Evolutionary conservation across 441 rosid genomes (phyloP).

Genomic region (Populus hybrid): DNA sequence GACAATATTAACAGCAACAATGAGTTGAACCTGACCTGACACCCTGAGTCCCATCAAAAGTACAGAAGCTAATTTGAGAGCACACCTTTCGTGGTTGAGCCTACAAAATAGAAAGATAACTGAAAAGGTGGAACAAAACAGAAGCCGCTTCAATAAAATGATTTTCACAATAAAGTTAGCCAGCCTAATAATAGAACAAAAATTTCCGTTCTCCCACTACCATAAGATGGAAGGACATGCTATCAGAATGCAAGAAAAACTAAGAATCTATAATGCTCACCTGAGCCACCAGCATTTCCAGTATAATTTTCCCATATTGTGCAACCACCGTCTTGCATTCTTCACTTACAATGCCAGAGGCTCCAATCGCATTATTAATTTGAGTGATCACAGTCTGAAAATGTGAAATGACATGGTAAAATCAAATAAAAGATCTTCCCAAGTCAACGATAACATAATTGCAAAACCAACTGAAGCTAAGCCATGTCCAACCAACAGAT

Average conservation of each 20-base stretch:
- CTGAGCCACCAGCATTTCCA: slow-evolving; percentile 56
- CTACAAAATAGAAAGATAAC: slow-evolving; percentile 25
- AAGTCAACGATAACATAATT: slow-evolving; percentile 2
- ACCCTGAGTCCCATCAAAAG: slow-evolving; percentile 54
- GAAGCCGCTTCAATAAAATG: slow-evolving; percentile 9
- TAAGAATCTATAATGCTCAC: slow-evolving; percentile 26
- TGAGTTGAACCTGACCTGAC: slow-evolving; percentile 43
- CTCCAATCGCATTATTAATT: slow-evolving; percentile 85
- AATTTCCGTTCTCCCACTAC: not conserved
- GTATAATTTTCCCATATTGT: slow-evolving; percentile 57
- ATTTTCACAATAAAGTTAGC: slow-evolving; percentile 3
- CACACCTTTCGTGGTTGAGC: slow-evolving; percentile 57
- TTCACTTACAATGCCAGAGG: slow-evolving; percentile 68
- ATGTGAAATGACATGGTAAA: slow-evolving; percentile 3
- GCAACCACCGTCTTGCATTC: slow-evolving; percentile 69
- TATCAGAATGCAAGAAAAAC: slow-evolving; percentile 5
- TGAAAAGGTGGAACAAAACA: not conserved
- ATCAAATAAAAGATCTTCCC: slow-evolving; percentile 8
- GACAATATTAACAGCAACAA: not conserved
- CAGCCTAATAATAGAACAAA: not conserved
- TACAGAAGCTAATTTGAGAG: slow-evolving; percentile 64
- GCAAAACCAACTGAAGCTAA: not conserved
- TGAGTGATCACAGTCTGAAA: slow-evolving; percentile 56
- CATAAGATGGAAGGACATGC: not conserved
- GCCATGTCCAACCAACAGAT: not conserved